Evolutionary conservation across 1,284 basidiomycete species (phyloP), one percentile per base, ranked within the genome.

Genomic region (Kalmanozyma brasiliensis): DNA sequence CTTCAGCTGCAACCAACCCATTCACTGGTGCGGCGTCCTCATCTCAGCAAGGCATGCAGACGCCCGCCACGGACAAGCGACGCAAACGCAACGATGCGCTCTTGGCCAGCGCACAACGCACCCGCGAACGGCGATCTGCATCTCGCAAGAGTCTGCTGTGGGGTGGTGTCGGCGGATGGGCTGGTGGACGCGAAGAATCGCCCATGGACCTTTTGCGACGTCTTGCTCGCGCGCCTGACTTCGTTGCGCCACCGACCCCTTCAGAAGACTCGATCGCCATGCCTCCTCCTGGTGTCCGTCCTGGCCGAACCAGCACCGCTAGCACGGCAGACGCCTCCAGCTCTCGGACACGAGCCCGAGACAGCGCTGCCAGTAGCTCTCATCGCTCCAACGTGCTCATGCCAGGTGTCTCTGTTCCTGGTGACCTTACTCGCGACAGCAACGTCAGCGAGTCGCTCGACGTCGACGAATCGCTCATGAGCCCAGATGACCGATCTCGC

Each of bases 151-250:
- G 63, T 26, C 24, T 65, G 19, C 56, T 59, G 19, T 72, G 69
- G 69, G 66, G 66, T 13, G 69, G 69, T 10, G 38, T 73, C 14
- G 66, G 61, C 22, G 66, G 66, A 17, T 73, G 71, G 71, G 71
- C 59, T 4, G 66, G 66, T 16, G 71, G 71, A 29, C 40, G 71
- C 2, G 71, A 73, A 46, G 71, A 73, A 33, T 62, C 58, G 49
- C 71, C 71, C 19, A 64, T 73, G 60, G 71, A 73, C 19, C 49
- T 73, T 14, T 30, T 73, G 13, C 42, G 71, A 19, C 46, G 71
- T 11, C 42, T 73, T 4, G 66, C 71, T 4, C 42, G 71, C 4
- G 69, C 69, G 13, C 69, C 69, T 16, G 64, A 56, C 20, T 72
- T 67, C 42, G 56, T 67, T 2, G 55, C 41, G 1, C 69, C 69